These are phyloP conservation scores for Circinella umbellata DNA, from an alignment of 371 early-diverging fungal species.

Conservation along the genomic window DNA sequence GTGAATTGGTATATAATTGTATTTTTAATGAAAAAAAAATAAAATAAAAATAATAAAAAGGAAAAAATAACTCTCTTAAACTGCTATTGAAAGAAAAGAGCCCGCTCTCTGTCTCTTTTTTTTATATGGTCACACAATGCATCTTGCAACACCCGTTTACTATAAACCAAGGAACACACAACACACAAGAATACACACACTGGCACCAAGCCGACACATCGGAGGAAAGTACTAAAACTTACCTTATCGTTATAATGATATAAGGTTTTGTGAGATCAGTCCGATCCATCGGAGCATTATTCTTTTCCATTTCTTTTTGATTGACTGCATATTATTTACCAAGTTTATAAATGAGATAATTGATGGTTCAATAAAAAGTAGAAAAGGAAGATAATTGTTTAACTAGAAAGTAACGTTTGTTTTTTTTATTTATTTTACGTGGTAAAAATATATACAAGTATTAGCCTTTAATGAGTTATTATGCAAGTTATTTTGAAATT, in stretches of 20 bases:
- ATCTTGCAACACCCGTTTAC: neutral
- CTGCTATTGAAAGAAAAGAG: neutral
- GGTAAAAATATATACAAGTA: too few species aligned
- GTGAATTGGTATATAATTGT: neutral
- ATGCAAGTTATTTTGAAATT: too few species aligned
- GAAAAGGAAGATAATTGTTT: too few species aligned
- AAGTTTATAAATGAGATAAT: too few species aligned
- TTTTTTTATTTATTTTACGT: too few species aligned
- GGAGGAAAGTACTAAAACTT: neutral
- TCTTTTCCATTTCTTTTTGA: too few species aligned
- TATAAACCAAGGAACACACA: neutral
- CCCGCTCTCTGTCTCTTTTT: neutral
- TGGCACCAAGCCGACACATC: neutral
- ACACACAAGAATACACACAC: too few species aligned
- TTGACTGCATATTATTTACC: too few species aligned
- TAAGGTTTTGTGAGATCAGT: neutral
- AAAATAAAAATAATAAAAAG: neutral
- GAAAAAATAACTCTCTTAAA: neutral
- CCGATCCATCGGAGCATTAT: conserved; percentile 4
- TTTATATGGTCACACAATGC: neutral
- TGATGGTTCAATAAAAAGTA: too few species aligned
- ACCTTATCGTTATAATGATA: neutral
- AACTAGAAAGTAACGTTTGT: too few species aligned
- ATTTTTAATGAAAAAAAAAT: neutral
- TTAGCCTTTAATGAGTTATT: too few species aligned